Conservation (phyloP, 164 flowering plant genomes). For the Vitis amurensis region DNA sequence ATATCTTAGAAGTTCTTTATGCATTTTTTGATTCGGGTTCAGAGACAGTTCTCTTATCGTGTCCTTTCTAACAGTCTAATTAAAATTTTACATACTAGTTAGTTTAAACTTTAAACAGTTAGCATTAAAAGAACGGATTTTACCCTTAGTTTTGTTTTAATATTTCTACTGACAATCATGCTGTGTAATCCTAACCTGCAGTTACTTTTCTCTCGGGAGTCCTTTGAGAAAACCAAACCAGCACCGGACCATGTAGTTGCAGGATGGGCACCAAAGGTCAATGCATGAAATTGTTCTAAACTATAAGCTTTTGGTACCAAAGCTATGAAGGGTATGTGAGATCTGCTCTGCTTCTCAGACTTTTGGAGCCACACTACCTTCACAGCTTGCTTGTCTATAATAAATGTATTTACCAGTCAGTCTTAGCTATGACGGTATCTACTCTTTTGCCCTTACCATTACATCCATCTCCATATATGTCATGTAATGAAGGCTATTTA, state of each 20-base stretch:
- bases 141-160: too few species aligned
- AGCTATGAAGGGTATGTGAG: slow-evolving; percentile 3
- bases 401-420: not conserved
- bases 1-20: too few species aligned
- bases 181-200: slow-evolving; percentile 23
- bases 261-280: slow-evolving; percentile 78
- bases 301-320: not conserved
- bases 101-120: too few species aligned
- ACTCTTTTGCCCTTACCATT: not conserved
- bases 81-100: not conserved
- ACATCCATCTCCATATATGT: not conserved
- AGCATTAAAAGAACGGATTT: too few species aligned
- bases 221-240: slow-evolving; percentile 60
- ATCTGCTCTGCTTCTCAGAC: not conserved
- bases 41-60: not conserved
- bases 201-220: slow-evolving; percentile 59
- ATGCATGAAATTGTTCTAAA: slow-evolving; percentile 26
- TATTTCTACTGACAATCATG: not conserved
- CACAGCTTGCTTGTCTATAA: not conserved
- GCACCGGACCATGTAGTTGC: slow-evolving; percentile 57
- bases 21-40: not conserved
- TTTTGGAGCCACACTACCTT: not conserved
- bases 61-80: not conserved
- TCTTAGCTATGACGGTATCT: not conserved
- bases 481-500: too few species aligned